Evolutionary conservation across 306 rosid genomes (phyloP).

Genomic region (Ceratonia siliqua): DNA sequence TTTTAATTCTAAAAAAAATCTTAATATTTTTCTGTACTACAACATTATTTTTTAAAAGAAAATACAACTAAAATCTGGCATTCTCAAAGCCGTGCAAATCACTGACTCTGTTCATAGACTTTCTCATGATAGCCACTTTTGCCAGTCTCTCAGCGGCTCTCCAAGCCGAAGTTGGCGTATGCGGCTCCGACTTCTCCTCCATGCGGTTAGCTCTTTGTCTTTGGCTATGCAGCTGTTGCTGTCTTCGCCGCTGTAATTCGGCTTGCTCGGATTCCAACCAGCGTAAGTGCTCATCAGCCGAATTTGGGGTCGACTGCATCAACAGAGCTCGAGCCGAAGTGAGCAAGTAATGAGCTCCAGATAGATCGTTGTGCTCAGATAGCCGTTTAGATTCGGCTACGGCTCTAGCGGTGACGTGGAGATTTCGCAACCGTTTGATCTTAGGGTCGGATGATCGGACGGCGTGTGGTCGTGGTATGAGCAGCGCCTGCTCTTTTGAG

Average conservation of each 20-base stretch:
- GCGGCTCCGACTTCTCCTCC: conserved; percentile 75
- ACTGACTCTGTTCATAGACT: conserved; percentile 97
- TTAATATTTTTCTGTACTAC: conserved; percentile 40
- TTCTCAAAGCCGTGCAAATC: conserved; percentile 97
- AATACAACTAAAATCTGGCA: conserved; percentile 80
- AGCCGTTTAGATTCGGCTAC: conserved; percentile 78
- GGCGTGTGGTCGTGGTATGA: conserved; percentile 66
- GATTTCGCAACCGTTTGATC: conserved; percentile 61
- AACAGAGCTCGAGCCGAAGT: conserved; percentile 80
- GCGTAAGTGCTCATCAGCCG: conserved; percentile 54
- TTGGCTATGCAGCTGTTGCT: conserved; percentile 40
- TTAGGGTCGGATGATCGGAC: conserved; percentile 53
- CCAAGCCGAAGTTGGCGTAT: conserved; percentile 97
- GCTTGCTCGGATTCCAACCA: conserved; percentile 73
- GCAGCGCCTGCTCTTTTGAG: conserved; percentile 59
- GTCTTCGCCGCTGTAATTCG: conserved; percentile 60
- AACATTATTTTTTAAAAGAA: conserved; percentile 30
- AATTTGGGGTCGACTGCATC: conserved; percentile 50
- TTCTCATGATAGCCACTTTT: conserved; percentile 91
- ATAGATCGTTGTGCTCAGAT: conserved; percentile 50
- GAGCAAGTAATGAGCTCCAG: conserved; percentile 66
- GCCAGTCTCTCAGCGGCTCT: conserved; percentile 92
- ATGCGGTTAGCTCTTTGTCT: conserved; percentile 26
- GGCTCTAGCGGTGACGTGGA: conserved; percentile 76
- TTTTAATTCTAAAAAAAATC: not conserved